phyloP scores from a whole-genome alignment of 2,329 filamentous ascomycete species.

The Phaeosphaeriaceae sp. region DNA sequence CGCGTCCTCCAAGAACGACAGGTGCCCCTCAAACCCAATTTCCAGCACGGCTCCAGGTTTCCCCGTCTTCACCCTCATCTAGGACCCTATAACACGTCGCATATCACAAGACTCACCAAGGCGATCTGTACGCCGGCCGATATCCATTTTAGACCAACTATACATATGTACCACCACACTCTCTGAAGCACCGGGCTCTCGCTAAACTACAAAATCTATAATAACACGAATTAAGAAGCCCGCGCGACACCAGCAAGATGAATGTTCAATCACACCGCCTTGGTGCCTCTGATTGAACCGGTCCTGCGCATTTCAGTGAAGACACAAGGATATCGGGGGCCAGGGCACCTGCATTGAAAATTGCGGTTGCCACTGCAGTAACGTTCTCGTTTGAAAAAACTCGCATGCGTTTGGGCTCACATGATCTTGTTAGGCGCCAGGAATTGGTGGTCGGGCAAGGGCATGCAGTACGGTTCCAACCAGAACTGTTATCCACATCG shows the following conservation, averaged over 20 bases:
- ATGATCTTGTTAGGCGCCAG: too few relatives aligned
- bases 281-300: neutral
- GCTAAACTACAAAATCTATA: constrained; percentile 1
- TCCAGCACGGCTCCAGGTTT: neutral
- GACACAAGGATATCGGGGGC: constrained; percentile 8
- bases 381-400: too few relatives aligned
- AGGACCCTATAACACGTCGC: neutral
- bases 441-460: too few relatives aligned
- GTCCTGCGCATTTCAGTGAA: neutral
- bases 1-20: too few relatives aligned
- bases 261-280: too few relatives aligned
- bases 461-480: too few relatives aligned
- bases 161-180: neutral
- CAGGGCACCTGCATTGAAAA: neutral
- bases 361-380: too few relatives aligned
- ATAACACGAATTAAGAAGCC: too few relatives aligned
- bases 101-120: neutral
- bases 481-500: too few relatives aligned
- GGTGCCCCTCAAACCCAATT: neutral
- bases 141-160: neutral
- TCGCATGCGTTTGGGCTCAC: too few relatives aligned
- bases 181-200: neutral
- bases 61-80: neutral
- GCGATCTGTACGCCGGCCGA: neutral
- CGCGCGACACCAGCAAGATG: too few relatives aligned